Conservation (phyloP, 306 rosid species). For the Ammopiptanthus mongolicus region DNA sequence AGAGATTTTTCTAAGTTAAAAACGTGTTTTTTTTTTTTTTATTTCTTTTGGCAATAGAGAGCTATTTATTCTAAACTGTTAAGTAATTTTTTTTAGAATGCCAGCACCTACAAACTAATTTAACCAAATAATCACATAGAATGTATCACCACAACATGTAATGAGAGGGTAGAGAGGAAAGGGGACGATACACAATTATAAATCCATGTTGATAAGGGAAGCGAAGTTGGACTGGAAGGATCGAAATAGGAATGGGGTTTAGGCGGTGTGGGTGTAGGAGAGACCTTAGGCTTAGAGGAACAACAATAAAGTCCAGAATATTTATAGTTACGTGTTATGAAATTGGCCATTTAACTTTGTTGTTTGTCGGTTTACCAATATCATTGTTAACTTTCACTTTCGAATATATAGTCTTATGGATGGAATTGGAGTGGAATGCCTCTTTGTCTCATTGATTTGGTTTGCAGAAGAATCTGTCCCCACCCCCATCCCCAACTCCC, state of each 20-base stretch:
- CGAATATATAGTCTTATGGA: too few relatives aligned
- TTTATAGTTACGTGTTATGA: background rate
- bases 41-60: too few relatives aligned
- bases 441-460: constrained; percentile 2
- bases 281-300: background rate
- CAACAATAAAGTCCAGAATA: background rate
- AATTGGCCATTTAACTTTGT: background rate
- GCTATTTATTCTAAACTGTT: too few relatives aligned
- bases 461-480: constrained; percentile 11
- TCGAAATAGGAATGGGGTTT: background rate
- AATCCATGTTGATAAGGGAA: background rate
- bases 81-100: too few relatives aligned
- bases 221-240: background rate
- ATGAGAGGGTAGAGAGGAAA: too few relatives aligned
- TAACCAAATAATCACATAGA: too few relatives aligned
- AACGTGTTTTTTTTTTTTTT: too few relatives aligned
- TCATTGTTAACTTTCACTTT: background rate
- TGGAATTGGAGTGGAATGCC: background rate
- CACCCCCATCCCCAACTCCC: too few relatives aligned
- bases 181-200: background rate
- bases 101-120: too few relatives aligned
- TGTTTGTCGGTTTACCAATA: background rate
- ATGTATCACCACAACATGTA: too few relatives aligned
- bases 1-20: too few relatives aligned
- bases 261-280: too few relatives aligned